Base-by-base conservation (phyloP, 805 yeast species). In the Grigorovia humatica region DNA sequence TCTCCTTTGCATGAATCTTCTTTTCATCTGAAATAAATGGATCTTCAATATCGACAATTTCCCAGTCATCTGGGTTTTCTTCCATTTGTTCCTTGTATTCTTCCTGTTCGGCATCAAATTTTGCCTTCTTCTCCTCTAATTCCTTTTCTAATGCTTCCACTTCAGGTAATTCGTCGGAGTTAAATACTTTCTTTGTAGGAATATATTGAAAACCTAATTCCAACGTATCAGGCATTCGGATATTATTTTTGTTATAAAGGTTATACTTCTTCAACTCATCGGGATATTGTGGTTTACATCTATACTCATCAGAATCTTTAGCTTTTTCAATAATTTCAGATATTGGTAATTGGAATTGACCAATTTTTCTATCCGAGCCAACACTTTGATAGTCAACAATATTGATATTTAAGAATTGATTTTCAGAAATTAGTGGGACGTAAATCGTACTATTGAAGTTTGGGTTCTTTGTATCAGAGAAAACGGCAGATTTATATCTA, bases 311-410 rank as follows among this genome's bases (percentile, higher is more conserved):
- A 40, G 76, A 55, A 11, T 53, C 64, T 59, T 72, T 74, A 59
- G 73, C 72, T n/a, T 48, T 27, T 30, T 58, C 55, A 57, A 82
- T 66, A 53, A 75, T 75, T 29, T 78, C 76, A 29, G 73, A 63
- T 13, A 79, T 70, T 11, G 79, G 69, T 23, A 83, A 66, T 27
- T 77, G 74, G 38, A 79, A 73, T 2, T 76, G 66, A 13, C 93
- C 95, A 57, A 86, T 70, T 1, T 77, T 60, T 60, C 89, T 76
- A 64, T 85, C 89, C 52, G 77, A 78, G 30, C 79, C 80, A 35
- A 77, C 73, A 19, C 74, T 72, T 65, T 85, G 88, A 48, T 78
- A 82, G 67, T 86, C 93, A 77, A 78, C 76, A 49, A 83, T 70
- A 52, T 79, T 80, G 43, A 86, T 61, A 32, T 76, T 68, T 51